Evolutionary conservation across 768 basidiomycete genomes (phyloP).

Genomic region (Piloderma croceum): DNA sequence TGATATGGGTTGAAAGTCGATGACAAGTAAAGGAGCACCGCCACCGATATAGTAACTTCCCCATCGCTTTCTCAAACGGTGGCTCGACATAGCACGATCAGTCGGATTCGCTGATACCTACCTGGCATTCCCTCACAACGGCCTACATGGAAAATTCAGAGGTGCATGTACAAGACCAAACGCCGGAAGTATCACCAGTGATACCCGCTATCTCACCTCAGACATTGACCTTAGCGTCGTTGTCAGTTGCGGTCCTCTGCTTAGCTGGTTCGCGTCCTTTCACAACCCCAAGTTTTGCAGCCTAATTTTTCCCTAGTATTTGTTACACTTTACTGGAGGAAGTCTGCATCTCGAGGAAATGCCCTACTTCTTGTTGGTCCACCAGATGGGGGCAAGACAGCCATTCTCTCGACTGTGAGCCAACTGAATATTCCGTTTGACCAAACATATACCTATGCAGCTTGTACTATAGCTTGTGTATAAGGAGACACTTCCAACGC

Average conservation of each 20-base stretch:
- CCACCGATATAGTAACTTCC: slow-evolving; percentile 2
- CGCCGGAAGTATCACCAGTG: slow-evolving; percentile 33
- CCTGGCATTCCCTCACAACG: slow-evolving; percentile 16
- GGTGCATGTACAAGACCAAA: slow-evolving; percentile 23
- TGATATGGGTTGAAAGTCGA: neutral
- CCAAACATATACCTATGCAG: neutral
- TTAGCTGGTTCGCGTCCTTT: slow-evolving; percentile 42
- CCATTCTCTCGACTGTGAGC: slow-evolving; percentile 66
- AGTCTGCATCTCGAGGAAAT: slow-evolving; percentile 50
- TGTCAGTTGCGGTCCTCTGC: slow-evolving; percentile 38
- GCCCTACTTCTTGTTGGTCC: slow-evolving; percentile 72
- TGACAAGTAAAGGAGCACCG: neutral
- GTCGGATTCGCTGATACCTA: no score
- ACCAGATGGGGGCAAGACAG: slow-evolving; percentile 76
- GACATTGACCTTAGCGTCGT: slow-evolving; percentile 36
- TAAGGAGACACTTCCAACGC: slow-evolving; percentile 57
- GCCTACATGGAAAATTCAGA: slow-evolving; percentile 27
- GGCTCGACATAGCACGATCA: slow-evolving; percentile 5
- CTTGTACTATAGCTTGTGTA: slow-evolving; percentile 58
- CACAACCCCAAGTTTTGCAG: no score
- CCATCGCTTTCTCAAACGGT: slow-evolving; percentile 1
- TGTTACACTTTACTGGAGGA: no score
- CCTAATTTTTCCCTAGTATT: no score
- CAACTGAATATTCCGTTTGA: neutral
- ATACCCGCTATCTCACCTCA: slow-evolving; percentile 33